These are phyloP conservation scores for Capsella rubella DNA, from an alignment of 441 rosid species.

Conservation along the genomic window DNA sequence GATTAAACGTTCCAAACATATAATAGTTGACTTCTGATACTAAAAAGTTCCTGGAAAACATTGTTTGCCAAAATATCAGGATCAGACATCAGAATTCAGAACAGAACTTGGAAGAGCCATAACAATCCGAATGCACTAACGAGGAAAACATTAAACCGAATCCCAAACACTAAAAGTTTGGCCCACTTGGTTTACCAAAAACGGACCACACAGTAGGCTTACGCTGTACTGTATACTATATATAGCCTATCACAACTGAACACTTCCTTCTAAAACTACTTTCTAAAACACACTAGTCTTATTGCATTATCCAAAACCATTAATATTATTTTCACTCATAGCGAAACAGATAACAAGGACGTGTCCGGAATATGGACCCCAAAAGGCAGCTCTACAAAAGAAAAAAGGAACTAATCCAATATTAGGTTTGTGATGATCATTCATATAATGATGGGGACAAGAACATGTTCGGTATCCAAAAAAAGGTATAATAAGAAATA, in stretches of 20 bases:
- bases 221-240: neutral
- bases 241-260: neutral
- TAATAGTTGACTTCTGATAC: conserved; percentile 43
- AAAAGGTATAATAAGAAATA: conserved; percentile 1
- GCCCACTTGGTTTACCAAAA: neutral
- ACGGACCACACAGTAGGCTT: neutral
- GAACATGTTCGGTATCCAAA: conserved; percentile 33
- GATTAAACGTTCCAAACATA: conserved; percentile 53
- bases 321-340: neutral
- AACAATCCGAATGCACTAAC: neutral
- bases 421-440: conserved; percentile 26
- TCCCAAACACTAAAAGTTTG: neutral
- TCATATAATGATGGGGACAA: conserved; percentile 32
- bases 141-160: neutral
- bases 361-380: conserved; percentile 12
- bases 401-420: conserved; percentile 1
- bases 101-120: neutral
- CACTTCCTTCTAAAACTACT: neutral
- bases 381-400: neutral
- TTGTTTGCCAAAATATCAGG: neutral
- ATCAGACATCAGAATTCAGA: neutral
- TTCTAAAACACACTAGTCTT: neutral
- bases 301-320: neutral
- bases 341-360: neutral
- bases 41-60: conserved; percentile 49